Conservation (phyloP, 2,329 filamentous ascomycete genomes). For the Penicillium sp. region DNA sequence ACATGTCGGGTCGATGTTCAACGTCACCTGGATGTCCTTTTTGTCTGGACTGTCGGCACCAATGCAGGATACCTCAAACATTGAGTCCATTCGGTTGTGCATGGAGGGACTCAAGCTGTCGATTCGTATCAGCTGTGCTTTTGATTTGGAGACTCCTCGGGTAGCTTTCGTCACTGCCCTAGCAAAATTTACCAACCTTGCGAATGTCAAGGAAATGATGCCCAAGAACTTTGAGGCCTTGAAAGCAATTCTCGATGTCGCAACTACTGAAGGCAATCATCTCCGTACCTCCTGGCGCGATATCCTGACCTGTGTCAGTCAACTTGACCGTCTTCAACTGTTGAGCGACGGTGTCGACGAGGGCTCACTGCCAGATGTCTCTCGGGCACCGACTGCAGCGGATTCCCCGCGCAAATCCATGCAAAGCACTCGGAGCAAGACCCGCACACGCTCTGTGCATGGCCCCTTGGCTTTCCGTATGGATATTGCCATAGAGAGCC, state of each 20-base stretch:
- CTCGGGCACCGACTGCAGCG: slow-evolving; percentile 66
- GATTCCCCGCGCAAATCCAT: slow-evolving; percentile 66
- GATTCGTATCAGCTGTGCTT: slow-evolving; percentile 88
- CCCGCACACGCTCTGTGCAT: slow-evolving; percentile 46
- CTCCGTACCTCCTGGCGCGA: slow-evolving; percentile 93
- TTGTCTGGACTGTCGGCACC: slow-evolving; percentile 91
- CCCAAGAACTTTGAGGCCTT: slow-evolving; percentile 95
- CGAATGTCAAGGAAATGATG: slow-evolving; percentile 92
- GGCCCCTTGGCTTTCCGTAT: slow-evolving; percentile 60
- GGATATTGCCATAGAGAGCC: slow-evolving; percentile 87
- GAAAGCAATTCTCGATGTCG: slow-evolving; percentile 86
- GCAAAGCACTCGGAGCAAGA: slow-evolving; percentile 51
- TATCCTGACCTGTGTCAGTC: slow-evolving; percentile 89
- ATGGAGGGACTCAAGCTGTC: slow-evolving; percentile 95
- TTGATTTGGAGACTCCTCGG: slow-evolving; percentile 87
- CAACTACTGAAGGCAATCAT: slow-evolving; percentile 86
- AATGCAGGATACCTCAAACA: slow-evolving; percentile 88
- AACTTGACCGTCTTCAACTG: slow-evolving; percentile 90
- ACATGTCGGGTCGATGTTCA: slow-evolving; percentile 97
- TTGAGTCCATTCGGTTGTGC: slow-evolving; percentile 87
- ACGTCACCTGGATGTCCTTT: slow-evolving; percentile 99
- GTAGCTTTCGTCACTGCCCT: slow-evolving; percentile 93
- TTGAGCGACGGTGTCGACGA: slow-evolving; percentile 95
- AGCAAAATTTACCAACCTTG: slow-evolving; percentile 90
- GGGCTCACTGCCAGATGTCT: slow-evolving; percentile 86